phyloP scores from a whole-genome alignment of 345 rosid genomes.

The Linum usitatissimum region DNA sequence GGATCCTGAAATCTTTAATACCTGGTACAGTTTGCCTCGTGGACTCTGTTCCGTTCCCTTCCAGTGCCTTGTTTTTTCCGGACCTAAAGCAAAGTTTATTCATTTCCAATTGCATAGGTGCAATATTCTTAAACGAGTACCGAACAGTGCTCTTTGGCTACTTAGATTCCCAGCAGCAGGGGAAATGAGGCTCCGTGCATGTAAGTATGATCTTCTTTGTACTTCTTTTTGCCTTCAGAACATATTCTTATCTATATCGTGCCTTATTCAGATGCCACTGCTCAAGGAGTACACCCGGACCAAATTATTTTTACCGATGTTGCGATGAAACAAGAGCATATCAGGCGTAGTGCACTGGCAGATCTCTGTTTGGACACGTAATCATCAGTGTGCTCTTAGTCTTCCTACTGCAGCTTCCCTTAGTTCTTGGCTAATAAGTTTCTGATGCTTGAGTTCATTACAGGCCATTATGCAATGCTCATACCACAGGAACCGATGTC shows the following conservation, averaged over 20 bases:
- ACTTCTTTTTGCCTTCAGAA: neutral
- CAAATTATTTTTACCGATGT: conserved; percentile 96
- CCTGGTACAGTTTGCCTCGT: conserved; percentile 42
- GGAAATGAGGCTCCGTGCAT: conserved; percentile 77
- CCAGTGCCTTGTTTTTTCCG: neutral
- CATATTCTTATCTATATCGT: neutral
- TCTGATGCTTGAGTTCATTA: neutral
- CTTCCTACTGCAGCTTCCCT: neutral
- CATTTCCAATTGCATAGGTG: conserved; percentile 39
- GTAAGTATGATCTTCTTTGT: conserved; percentile 31
- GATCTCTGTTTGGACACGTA: conserved; percentile 97
- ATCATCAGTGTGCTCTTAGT: conserved; percentile 6
- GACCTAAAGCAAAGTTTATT: conserved; percentile 1
- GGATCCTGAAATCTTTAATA: conserved; percentile 92
- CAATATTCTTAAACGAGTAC: conserved; percentile 90
- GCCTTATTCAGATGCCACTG: conserved; percentile 57
- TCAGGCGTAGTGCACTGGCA: conserved; percentile 88
- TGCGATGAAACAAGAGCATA: conserved; percentile 94
- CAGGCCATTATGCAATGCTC: conserved; percentile 97
- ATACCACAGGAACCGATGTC: conserved; percentile 95
- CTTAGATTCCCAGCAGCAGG: conserved; percentile 99
- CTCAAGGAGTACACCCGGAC: conserved; percentile 78
- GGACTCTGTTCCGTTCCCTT: neutral
- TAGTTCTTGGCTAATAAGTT: neutral
- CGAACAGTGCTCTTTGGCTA: conserved; percentile 96